Base-by-base conservation (phyloP, 192 early-diverging fungal genomes). In the Jimgerdemannia flammicorona region DNA sequence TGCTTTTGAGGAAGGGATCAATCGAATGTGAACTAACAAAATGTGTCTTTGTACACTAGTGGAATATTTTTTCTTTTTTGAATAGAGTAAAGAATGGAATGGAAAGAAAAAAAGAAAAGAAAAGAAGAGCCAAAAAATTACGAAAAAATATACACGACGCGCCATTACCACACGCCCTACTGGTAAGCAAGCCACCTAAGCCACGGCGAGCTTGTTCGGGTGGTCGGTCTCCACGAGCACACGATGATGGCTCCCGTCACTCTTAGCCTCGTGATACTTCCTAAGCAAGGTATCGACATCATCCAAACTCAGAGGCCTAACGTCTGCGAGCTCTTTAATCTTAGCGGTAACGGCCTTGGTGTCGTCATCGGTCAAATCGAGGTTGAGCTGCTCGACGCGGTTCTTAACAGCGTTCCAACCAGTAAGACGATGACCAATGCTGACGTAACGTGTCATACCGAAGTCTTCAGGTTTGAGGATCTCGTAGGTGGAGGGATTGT, bases 341-440 rank as follows among this genome's bases (percentile, higher is more conserved):
- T 97, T 93, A 77, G 86, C 86, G 3, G 97, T 99, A 68, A 98
- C 90, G 44, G 83, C 86, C 91, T 99, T 99, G 83, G 95, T 88
- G 72, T 97, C 91, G 17, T 91, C 91, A 80, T 99, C 97, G 74
- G 89, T 93, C 69, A 98, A 80, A 10, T 79, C 84, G 68, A 99
- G 83, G 18, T 90, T 91, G 17, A 99, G 85, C 83, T 98, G 96
- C 78, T 98, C 93, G 17, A 95, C 95, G 77, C 97, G 94, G 85
- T 96, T 96, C 93, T 98, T 98, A 87, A 99, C 97, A 59, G 97
- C 96, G 84, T 99, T 98, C 96, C 97, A 99, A 18, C 97, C 96
- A 3, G 97, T 99, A 66, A 99, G 84, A 70, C 96, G 93, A 82
- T 98, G 97, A 66, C 96, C 96, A 77, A 99, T 99, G 42, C 93